A percentile compares a stretch with the other conserved stretches of the same genome.
Evolutionary conservation across 2,329 filamentous ascomycete genomes (phyloP).

Genomic region (Zymoseptoria ardabiliae): DNA sequence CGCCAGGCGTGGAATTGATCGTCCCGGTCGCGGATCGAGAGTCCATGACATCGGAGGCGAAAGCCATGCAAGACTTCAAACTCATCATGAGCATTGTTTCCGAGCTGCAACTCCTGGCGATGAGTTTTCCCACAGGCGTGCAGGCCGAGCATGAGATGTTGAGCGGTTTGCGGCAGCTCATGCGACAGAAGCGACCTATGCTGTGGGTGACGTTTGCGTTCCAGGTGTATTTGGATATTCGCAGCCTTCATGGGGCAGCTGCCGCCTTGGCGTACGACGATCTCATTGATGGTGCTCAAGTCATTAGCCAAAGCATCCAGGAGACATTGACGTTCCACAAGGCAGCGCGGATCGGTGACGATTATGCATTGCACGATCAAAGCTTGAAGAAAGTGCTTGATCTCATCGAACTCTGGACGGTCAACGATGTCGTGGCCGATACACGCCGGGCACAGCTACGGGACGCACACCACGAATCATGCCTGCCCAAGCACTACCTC

Average conservation of each 20-base stretch:
- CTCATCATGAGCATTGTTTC: not conserved
- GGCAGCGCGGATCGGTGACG: no score
- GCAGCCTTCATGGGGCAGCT: no score
- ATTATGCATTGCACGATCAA: no score
- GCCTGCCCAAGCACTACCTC: not conserved
- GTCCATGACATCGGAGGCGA: not conserved
- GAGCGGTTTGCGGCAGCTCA: not conserved
- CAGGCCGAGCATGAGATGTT: conserved; percentile 2
- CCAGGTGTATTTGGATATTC: no score
- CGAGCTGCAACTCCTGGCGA: not conserved
- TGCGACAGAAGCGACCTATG: no score
- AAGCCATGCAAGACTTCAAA: not conserved
- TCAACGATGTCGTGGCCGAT: not conserved
- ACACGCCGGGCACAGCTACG: not conserved
- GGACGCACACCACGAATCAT: not conserved
- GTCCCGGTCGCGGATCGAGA: not conserved
- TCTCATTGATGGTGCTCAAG: no score
- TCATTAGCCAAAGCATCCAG: no score
- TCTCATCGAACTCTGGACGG: not conserved
- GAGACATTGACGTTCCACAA: no score
- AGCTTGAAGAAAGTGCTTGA: not conserved
- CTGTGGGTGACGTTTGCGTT: no score
- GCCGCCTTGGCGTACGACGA: no score
- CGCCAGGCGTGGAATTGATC: not conserved
- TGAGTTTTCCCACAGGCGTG: not conserved